Percentiles rank a stretch among this genome's conserved stretches.
These are phyloP conservation scores for Sporisorium iseilematis-ciliati DNA, from an alignment of 1,284 basidiomycete species.

Conservation along the genomic window DNA sequence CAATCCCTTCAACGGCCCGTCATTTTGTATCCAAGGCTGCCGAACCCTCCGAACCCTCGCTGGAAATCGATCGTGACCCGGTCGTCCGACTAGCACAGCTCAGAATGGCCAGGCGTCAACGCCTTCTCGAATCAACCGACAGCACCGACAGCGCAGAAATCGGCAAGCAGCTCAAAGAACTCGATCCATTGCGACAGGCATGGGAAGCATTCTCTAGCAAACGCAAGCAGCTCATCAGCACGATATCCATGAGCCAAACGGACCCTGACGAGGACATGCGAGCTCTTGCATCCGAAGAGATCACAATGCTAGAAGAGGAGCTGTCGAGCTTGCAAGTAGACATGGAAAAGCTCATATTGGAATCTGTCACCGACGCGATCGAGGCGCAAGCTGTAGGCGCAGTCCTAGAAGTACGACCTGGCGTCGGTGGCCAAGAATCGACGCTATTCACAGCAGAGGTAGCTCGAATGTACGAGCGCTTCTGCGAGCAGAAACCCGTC, in stretches of 20 bases:
- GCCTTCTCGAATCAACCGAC: slow-evolving; percentile 24
- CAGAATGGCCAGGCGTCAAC: slow-evolving; percentile 43
- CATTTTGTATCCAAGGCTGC: slow-evolving; percentile 14
- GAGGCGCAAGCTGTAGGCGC: slow-evolving; percentile 78
- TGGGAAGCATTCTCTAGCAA: slow-evolving; percentile 73
- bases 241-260: slow-evolving; percentile 34
- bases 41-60: slow-evolving; percentile 5
- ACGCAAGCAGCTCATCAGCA: slow-evolving; percentile 71
- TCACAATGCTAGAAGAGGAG: slow-evolving; percentile 73
- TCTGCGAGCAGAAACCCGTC: slow-evolving; percentile 51
- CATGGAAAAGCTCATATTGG: slow-evolving; percentile 81
- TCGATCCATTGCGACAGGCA: slow-evolving; percentile 74
- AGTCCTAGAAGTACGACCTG: slow-evolving; percentile 89
- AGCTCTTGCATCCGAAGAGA: slow-evolving; percentile 81
- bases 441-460: slow-evolving; percentile 85
- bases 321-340: slow-evolving; percentile 74
- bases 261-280: slow-evolving; percentile 79
- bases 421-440: slow-evolving; percentile 91
- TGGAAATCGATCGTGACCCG: slow-evolving; percentile 40
- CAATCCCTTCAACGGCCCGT: not conserved
- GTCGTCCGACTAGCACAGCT: slow-evolving; percentile 40
- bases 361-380: slow-evolving; percentile 72
- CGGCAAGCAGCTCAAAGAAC: slow-evolving; percentile 71
- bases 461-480: slow-evolving; percentile 84
- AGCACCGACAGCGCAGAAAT: slow-evolving; percentile 24